Base-by-base conservation (phyloP, 805 yeast species). In the Alloascoidea hylecoeti region DNA sequence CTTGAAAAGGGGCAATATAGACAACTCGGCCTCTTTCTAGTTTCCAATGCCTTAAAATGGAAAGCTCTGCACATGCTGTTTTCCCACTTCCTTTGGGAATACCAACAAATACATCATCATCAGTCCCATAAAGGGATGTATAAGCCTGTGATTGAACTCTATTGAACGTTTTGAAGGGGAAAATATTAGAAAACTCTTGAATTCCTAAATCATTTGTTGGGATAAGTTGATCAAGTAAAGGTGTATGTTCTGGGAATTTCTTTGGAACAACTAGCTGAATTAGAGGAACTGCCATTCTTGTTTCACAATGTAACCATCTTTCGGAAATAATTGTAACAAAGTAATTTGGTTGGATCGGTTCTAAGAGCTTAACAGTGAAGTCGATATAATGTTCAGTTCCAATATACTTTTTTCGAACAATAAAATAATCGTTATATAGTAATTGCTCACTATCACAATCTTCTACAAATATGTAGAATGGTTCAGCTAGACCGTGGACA, bases 371-470 rank as follows among this genome's bases (percentile, higher is more conserved):
- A 3, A 88, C 71, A 0, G 81, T 68, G 45, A 85, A 74, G 27
- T 78, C 85, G 2, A 85, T 36, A 16, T 66, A 47, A 44, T 76
- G 78, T 17, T 71, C 75, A 18, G 68, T 60, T 9, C 64, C 58
- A n/a, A 75, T 60, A 36, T 70, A 63, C 13, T 66, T 59, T 38
- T 64, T 63, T 17, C 61, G 58, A 13, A 88, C 66, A 1, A 68
- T 45, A 33, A 88, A 58, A 2, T 60, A 50, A 38, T 80, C 86
- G 19, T 57, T 44, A 48, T 64, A 73, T n/a, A 89, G 58, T 15
- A 88, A 66, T 38, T 61, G 65, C 41, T 83, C 89, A 3, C 95
- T 94, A 51, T 83, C 79, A 36, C 81, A 68, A 49, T 88, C 95
- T 50, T 85, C 96, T 2, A 85, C 82, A 3, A 84, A 38, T 2